These are phyloP conservation scores for Discostella stelligeroides DNA, from an alignment of 108 stramenopile species.

Conservation along the genomic window DNA sequence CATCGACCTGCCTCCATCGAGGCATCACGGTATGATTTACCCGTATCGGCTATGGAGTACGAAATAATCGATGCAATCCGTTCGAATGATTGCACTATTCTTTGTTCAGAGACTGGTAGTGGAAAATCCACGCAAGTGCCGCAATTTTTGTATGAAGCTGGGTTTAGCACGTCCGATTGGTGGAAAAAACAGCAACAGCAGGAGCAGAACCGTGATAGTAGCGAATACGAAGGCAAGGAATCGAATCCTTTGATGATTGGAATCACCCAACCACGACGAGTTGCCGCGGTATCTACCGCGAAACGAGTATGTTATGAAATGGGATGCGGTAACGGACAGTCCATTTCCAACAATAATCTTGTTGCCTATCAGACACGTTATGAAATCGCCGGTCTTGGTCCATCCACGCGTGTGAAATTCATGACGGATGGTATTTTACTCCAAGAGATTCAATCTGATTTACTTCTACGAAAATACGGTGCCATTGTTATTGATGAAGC, in stretches of 20 bases:
- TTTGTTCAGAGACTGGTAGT: conserved; percentile 86
- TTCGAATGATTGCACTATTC: conserved; percentile 88
- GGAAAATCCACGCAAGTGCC: conserved; percentile 92
- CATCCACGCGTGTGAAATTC: conserved; percentile 88
- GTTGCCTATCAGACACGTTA: conserved; percentile 97
- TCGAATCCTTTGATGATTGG: conserved; percentile 62
- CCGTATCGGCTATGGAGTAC: conserved; percentile 97
- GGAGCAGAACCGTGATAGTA: not conserved
- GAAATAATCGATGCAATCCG: conserved; percentile 97
- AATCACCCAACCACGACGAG: conserved; percentile 94
- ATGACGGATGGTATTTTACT: conserved; percentile 99
- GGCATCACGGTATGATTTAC: conserved; percentile 83
- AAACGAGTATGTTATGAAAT: conserved; percentile 96
- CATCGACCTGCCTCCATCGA: conserved; percentile 66
- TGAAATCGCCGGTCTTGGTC: conserved; percentile 86
- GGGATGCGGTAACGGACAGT: conserved; percentile 81
- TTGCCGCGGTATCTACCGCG: conserved; percentile 96
- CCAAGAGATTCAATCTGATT: conserved; percentile 89
- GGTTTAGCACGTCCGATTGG: conserved; percentile 58
- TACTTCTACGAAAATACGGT: conserved; percentile 91
- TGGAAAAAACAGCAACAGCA: conserved; percentile 19
- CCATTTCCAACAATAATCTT: conserved; percentile 63
- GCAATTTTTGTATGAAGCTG: conserved; percentile 96
- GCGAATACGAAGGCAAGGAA: conserved; percentile 9
- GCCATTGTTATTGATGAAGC: conserved; percentile 95